Evolutionary conservation across 2,329 filamentous ascomycete genomes (phyloP), one percentile per base, ranked within the genome.

Genomic region (Penicillium aurantiogriseum): DNA sequence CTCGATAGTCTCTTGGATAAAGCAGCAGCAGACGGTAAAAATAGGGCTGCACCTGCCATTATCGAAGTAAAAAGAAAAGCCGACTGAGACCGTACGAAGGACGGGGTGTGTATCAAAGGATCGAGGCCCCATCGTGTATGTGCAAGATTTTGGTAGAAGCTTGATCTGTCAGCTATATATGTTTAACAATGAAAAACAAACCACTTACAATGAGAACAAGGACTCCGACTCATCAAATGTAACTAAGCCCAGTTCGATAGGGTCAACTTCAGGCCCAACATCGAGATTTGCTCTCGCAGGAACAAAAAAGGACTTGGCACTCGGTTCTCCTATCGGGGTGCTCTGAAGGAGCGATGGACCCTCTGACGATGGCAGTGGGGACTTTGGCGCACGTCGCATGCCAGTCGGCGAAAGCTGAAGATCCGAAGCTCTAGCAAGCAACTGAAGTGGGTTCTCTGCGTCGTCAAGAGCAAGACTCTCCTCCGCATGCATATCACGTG

Each of bases 61-160:
- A 91, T 84, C 1, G 88, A 89, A 0, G 88, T 90, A 65, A 89
- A 87, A 2, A 91, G 77, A 67, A 90, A 90, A 1, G 87, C 82
- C 0, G 88, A 91, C 47, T 87, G 84, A 2, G 81, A 80, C 17
- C 87, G 85, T 3, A 88, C 86, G 64, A 89, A 91, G 0, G 80
- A 73, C 19, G 85, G 78, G 0, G 83, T 89, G 65, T 90, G 88
- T 5, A 90, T 76, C 15, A 82, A 70, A 1, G 87, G 86, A 63
- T 90, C 88, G 9, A 90, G 82, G 0, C 88, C 88, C 88, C 88
- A 91, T 69, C 88, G 77, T 0, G 88, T 91, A 69, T 91, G 88
- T 2, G 88, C 85, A 5, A 91, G 80, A 49, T 88, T 86, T 25
- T 85, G 80, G 66, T 89, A 85, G 64, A 90, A 91, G 66, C 86